These are phyloP conservation scores for Lignosus rhinocerotis DNA, from an alignment of 1,284 basidiomycete genomes.

Conservation along the genomic window DNA sequence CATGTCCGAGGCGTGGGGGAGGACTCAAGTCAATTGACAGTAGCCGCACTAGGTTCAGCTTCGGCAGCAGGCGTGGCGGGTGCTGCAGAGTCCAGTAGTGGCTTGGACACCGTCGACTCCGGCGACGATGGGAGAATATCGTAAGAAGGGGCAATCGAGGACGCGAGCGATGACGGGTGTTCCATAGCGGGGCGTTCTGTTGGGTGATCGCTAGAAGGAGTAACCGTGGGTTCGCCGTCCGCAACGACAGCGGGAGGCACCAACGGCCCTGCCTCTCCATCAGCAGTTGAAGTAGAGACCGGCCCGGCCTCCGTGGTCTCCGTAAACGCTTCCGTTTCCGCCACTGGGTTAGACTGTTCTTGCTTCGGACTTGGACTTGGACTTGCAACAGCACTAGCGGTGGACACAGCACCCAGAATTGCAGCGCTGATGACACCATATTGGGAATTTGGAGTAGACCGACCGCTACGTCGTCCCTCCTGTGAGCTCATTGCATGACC, in stretches of 20 bases:
- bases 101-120: constrained; percentile 37
- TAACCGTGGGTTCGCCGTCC: background rate
- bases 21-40: constrained; percentile 2
- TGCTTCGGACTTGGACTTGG: constrained; percentile 2
- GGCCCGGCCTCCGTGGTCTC: background rate
- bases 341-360: background rate
- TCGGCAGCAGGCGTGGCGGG: constrained; percentile 8
- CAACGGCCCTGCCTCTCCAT: background rate
- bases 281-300: background rate
- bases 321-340: background rate
- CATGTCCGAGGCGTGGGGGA: background rate
- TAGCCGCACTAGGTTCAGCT: constrained; percentile 9
- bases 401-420: constrained; percentile 41
- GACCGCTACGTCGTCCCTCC: constrained; percentile 23
- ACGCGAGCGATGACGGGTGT: constrained; percentile 29
- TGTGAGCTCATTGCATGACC: background rate
- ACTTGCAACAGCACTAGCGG: constrained; percentile 39
- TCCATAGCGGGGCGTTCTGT: constrained; percentile 3
- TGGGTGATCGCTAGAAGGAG: background rate
- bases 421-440: constrained; percentile 47
- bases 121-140: constrained; percentile 39
- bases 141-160: constrained; percentile 34
- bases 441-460: constrained; percentile 34
- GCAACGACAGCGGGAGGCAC: constrained; percentile 1
- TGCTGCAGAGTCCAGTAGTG: constrained; percentile 28